Conservation (phyloP, 805 yeast genomes). For the Saturnispora mendoncae region DNA sequence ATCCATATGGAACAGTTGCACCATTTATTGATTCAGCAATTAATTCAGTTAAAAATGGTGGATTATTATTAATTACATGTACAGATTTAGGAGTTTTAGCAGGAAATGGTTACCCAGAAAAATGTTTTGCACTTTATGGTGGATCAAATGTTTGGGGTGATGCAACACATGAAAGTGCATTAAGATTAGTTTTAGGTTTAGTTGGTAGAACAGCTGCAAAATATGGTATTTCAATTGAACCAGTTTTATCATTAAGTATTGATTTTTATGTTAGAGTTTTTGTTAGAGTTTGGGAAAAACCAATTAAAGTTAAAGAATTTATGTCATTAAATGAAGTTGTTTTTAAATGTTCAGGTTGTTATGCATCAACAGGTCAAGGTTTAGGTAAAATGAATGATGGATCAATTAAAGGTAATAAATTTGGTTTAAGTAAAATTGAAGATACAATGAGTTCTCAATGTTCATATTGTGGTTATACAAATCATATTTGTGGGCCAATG, state of each 20-base stretch:
- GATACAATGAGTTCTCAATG: conserved; percentile 57
- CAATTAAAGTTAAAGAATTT: conserved; percentile 71
- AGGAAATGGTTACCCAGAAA: conserved; percentile 94
- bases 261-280: conserved; percentile 90
- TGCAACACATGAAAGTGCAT: conserved; percentile 87
- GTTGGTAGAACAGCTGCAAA: conserved; percentile 81
- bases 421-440: conserved; percentile 51
- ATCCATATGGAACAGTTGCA: conserved; percentile 96
- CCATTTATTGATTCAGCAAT: conserved; percentile 92
- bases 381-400: conserved; percentile 52
- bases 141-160: conserved; percentile 83
- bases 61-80: conserved; percentile 82
- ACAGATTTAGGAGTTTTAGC: conserved; percentile 95
- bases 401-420: conserved; percentile 31
- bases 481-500: conserved; percentile 93
- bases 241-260: conserved; percentile 74
- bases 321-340: conserved; percentile 70
- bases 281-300: conserved; percentile 67
- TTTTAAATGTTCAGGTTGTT: conserved; percentile 84
- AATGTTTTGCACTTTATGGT: conserved; percentile 90
- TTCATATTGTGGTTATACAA: conserved; percentile 55
- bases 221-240: conserved; percentile 80
- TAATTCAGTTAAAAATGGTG: conserved; percentile 76
- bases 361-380: conserved; percentile 58
- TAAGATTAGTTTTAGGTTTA: conserved; percentile 71